Evolutionary conservation across 2,329 filamentous ascomycete genomes (phyloP).

Genomic region (Fusarium sp.): DNA sequence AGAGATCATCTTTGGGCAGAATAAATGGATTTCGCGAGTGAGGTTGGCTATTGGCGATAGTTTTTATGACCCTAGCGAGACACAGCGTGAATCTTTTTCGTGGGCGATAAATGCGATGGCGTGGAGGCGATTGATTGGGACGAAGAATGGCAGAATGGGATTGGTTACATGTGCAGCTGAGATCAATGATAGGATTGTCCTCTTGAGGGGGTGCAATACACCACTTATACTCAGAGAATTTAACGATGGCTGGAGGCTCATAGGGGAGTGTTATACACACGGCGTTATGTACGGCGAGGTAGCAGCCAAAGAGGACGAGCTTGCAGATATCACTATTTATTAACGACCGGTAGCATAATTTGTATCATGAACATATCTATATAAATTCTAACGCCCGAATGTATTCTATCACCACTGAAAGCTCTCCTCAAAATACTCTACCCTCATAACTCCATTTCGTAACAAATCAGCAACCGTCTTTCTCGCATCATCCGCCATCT

Average conservation of each 20-base stretch:
- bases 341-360: background rate
- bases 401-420: conserved; percentile 50
- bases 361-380: background rate
- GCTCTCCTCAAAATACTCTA: conserved; percentile 55
- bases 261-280: background rate
- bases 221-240: background rate
- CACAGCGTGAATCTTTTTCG: background rate
- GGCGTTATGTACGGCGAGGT: conserved; percentile 6
- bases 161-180: background rate
- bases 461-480: conserved; percentile 47
- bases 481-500: conserved; percentile 55
- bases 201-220: background rate
- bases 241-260: accelerated
- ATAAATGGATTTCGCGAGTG: too few species aligned
- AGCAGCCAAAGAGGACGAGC: accelerated
- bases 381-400: background rate
- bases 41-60: too few species aligned
- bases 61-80: too few species aligned
- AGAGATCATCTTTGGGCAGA: too few species aligned
- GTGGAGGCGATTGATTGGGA: background rate
- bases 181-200: background rate
- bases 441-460: conserved; percentile 29
- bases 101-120: conserved; percentile 14
- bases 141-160: background rate
- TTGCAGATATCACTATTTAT: background rate